Conservation (phyloP, 2,329 filamentous ascomycete genomes). For the Neonectria ditissima region DNA sequence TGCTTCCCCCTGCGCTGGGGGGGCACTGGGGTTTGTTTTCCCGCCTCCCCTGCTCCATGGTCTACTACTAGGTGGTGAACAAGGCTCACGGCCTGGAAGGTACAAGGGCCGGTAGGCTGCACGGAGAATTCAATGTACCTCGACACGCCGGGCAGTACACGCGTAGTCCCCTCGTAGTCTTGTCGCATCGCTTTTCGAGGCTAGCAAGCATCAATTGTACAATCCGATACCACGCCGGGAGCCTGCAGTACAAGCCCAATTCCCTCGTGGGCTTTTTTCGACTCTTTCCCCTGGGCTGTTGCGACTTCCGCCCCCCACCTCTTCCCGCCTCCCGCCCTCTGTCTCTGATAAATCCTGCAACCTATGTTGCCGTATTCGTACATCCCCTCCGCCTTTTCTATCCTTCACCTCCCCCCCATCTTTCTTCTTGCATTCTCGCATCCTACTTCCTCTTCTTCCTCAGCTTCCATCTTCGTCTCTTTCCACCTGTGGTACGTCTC, state of each 20-base stretch:
- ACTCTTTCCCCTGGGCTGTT: conserved; percentile 15
- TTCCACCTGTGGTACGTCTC: conserved; percentile 31
- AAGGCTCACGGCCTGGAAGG: neutral
- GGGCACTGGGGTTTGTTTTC: conserved; percentile 8
- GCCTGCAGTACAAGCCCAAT: conserved; percentile 10
- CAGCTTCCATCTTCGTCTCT: conserved; percentile 25
- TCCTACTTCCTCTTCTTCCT: conserved; percentile 33
- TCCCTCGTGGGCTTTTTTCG: neutral
- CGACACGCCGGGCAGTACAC: neutral
- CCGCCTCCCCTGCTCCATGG: neutral
- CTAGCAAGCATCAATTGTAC: neutral
- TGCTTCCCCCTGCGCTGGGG: neutral
- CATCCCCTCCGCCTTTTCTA: conserved; percentile 46
- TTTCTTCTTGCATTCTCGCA: conserved; percentile 37
- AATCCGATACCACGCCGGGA: neutral
- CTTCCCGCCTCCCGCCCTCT: conserved; percentile 41
- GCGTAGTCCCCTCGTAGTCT: neutral
- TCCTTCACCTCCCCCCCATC: conserved; percentile 45
- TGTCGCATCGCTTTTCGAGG: neutral
- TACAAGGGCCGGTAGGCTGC: neutral
- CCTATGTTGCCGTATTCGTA: conserved; percentile 44
- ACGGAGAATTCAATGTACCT: neutral
- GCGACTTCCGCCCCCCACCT: conserved; percentile 23
- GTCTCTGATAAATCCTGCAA: conserved; percentile 36
- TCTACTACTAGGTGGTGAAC: neutral